These are phyloP conservation scores for Thelephora aurantiotincta DNA, from an alignment of 768 basidiomycete species.

Conservation along the genomic window DNA sequence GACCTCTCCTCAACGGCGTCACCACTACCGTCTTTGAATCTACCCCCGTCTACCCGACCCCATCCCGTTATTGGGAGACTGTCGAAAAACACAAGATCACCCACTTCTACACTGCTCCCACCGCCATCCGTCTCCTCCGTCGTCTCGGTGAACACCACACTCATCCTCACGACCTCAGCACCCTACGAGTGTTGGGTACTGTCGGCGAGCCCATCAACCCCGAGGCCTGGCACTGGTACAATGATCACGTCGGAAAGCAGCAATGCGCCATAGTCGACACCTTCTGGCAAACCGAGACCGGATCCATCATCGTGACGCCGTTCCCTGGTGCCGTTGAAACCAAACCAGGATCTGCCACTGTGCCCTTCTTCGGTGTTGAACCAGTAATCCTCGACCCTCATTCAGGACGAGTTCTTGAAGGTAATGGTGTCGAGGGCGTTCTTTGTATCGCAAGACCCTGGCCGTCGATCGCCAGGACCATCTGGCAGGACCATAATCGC, in stretches of 20 bases:
- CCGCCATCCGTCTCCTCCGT: slow-evolving; percentile 86
- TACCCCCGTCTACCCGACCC: slow-evolving; percentile 92
- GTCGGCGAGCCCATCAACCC: slow-evolving; percentile 99
- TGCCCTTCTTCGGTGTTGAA: slow-evolving; percentile 95
- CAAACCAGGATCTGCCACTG: slow-evolving; percentile 92
- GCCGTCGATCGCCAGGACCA: slow-evolving; percentile 91
- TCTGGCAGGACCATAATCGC: slow-evolving; percentile 85
- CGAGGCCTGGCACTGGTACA: slow-evolving; percentile 99
- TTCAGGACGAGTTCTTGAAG: slow-evolving; percentile 46
- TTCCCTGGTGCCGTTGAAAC: slow-evolving; percentile 93
- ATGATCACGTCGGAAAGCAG: slow-evolving; percentile 78
- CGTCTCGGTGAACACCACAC: slow-evolving; percentile 80
- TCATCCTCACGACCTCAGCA: slow-evolving; percentile 65
- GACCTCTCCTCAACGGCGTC: slow-evolving; percentile 77
- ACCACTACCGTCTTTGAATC: slow-evolving; percentile 90
- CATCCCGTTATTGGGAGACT: slow-evolving; percentile 92
- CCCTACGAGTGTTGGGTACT: slow-evolving; percentile 75
- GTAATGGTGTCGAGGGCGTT: slow-evolving; percentile 83
- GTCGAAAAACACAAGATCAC: slow-evolving; percentile 90
- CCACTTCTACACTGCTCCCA: slow-evolving; percentile 91
- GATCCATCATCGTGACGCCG: slow-evolving; percentile 88
- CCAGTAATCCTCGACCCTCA: slow-evolving; percentile 77
- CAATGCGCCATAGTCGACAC: slow-evolving; percentile 93
- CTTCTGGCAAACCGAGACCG: slow-evolving; percentile 97
- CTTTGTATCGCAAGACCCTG: slow-evolving; percentile 78